Conservation (phyloP, 1,284 basidiomycete genomes). For the Heterobasidion annosum region DNA sequence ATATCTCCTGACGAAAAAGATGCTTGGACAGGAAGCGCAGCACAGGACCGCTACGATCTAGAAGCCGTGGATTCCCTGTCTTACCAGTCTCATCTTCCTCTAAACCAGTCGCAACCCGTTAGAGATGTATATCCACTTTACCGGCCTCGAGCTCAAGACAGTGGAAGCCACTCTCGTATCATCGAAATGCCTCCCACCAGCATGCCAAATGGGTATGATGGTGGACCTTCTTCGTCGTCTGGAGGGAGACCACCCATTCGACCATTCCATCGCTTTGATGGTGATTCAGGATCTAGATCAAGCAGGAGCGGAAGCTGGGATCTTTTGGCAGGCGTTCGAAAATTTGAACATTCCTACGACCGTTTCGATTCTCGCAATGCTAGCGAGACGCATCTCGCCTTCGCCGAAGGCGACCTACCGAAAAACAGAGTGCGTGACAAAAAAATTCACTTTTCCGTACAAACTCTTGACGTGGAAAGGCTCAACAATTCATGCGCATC, state of each 20-base stretch:
- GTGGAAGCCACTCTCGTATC: neutral
- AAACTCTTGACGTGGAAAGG: neutral
- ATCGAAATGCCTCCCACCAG: neutral
- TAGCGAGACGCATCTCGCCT: slow-evolving; percentile 41
- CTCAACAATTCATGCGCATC: neutral
- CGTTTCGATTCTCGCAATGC: slow-evolving; percentile 51
- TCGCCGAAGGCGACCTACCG: slow-evolving; percentile 58
- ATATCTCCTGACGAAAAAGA: slow-evolving; percentile 1
- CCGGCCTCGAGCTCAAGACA: no score
- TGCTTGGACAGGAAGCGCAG: neutral
- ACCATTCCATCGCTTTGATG: neutral
- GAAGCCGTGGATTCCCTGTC: neutral
- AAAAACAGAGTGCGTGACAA: slow-evolving; percentile 33
- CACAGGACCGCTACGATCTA: neutral
- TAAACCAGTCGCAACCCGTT: neutral
- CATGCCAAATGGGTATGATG: neutral
- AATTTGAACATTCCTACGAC: slow-evolving; percentile 47
- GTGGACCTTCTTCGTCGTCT: neutral
- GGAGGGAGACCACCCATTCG: neutral
- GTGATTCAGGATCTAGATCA: neutral
- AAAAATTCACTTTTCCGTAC: neutral
- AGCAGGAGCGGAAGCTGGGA: slow-evolving; percentile 34
- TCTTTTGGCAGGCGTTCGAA: slow-evolving; percentile 40
- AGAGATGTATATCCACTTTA: no score
- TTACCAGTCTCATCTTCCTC: neutral